Base-by-base conservation (phyloP, 108 stramenopile genomes). In the Pseudonitzschia multistriata region DNA sequence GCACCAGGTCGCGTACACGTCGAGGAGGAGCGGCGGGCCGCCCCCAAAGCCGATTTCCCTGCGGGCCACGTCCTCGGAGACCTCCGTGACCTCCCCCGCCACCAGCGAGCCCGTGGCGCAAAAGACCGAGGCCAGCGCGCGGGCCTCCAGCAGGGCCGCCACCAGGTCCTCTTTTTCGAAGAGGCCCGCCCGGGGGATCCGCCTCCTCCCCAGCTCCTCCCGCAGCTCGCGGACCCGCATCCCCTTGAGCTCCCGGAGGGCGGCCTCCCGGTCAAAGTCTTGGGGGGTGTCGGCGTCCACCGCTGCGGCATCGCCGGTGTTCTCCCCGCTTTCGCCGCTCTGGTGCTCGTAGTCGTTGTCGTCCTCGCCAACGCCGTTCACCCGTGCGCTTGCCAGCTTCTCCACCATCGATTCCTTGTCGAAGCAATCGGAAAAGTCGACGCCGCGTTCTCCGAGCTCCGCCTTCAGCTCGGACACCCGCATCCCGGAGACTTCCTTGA, bases 1-100 rank as follows among this genome's bases (percentile, higher is more conserved):
- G 55, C 94, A 95, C 94, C 94, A 95, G 3, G 85, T 85, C 14
- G 94, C 89, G 62, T 87, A 91, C 4, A 89, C 81, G 78, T 95
- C 94, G 31, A 95, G 71, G 42, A 95, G 72, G 7, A 94, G 39
- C 30, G 87, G 87, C 6, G n/a, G 15, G 3, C 29, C 49, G 42
- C 48, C 49, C 1, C 74, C 27, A 55, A 53, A 40, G 37, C 27
- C 61, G 24, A 92, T 25, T 67, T 92, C 88, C 52, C 72, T 31
- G 13, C 70, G 19, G 49, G 90, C 61, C 19, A 72, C 59, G 19
- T 49, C 72, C 27, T 81, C 88, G 42, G 66, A 66, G 3, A 89
- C 52, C 52, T 88, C 85, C 0, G 73, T 62, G 0, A 88, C 91
- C 24, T 69, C 36, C 17, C 87, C 89, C 0, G 84, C 85, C n/a